phyloP scores from a whole-genome alignment of 2,329 filamentous ascomycete species.

The Stemphylium lycopersici region DNA sequence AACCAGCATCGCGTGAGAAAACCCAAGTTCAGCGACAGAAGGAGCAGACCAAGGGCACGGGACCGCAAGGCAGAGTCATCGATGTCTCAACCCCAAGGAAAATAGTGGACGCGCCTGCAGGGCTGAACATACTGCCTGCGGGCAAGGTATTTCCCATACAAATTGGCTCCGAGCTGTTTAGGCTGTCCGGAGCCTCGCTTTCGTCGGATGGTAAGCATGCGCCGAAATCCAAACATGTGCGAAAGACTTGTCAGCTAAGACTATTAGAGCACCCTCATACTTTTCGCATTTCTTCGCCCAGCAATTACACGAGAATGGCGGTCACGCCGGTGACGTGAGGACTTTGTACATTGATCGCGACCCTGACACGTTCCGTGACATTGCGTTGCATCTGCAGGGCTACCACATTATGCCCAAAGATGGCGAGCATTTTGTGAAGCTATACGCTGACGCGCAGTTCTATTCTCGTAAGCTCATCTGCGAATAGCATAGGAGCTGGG shows the following conservation, averaged over 20 bases:
- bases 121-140: conserved; percentile 63
- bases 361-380: conserved; percentile 85
- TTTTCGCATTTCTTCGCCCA: conserved; percentile 93
- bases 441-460: conserved; percentile 95
- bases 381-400: conserved; percentile 85
- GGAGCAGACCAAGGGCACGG: conserved; percentile 41
- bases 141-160: conserved; percentile 76
- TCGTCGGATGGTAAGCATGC: conserved; percentile 69
- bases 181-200: conserved; percentile 71
- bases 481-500: conserved; percentile 1
- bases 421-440: conserved; percentile 84
- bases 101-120: conserved; percentile 34
- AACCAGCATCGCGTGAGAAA: conserved; percentile 16
- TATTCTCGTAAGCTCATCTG: conserved; percentile 71
- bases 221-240: neutral
- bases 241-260: conserved; percentile 51
- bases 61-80: conserved; percentile 41
- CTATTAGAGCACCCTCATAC: conserved; percentile 83
- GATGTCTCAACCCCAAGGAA: conserved; percentile 43
- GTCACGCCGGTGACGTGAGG: conserved; percentile 65
- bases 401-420: conserved; percentile 85
- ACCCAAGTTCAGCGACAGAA: conserved; percentile 29
- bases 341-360: conserved; percentile 96
- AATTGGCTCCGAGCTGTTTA: conserved; percentile 71
- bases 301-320: conserved; percentile 71